Evolutionary conservation across 1,139 yeast species (phyloP), one percentile per base, ranked within the genome.

Genomic region (Pichia sp.): DNA sequence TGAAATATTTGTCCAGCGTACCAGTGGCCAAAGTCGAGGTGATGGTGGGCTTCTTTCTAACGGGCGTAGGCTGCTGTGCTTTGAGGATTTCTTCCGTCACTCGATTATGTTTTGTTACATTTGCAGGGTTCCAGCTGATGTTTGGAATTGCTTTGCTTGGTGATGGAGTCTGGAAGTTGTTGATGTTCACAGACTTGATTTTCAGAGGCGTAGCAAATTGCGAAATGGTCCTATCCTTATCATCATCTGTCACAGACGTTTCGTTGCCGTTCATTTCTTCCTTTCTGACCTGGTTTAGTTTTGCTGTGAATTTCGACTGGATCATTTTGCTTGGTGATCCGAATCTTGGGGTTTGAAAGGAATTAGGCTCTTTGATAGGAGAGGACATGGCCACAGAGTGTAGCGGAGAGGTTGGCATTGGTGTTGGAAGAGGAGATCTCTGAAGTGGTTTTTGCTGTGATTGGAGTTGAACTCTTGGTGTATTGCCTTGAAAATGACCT

Each of bases 21-120:
- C 96, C 97, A 2, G 94, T 90, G 26, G 96, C 97, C 38, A 90
- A 65, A 23, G 94, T 78, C 0, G 95, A 81, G 2, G 82, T 75
- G 52, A 76, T 76, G 43, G 77, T 75, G 27, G 77, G 67, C 46
- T 70, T 65, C 51, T 72, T 66, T 50, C 73, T 65, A 45, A 71
- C 65, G 11, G 54, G 53, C 28, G 65, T 63, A 23, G 49, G 51
- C 33, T 52, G 52, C 41, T 60, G 64, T 33, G 54, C 57, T 48
- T 52, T 51, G 9, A 61, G 52, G 29, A 59, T 55, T 40, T 57
- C 49, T 36, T 61, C 59, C 1, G 58, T 53, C 43, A 66, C 65
- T 32, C 45, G 39, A 23, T 77, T 74, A 16, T 36, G 38, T 29
- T 36, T 36, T 8, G 23, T 36, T 5, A 38, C 29, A 31, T 28